Percentiles rank a stretch among this genome's conserved stretches.
These are phyloP conservation scores for Acacia crassicarpa DNA, from an alignment of 306 rosid genomes.

Conservation along the genomic window DNA sequence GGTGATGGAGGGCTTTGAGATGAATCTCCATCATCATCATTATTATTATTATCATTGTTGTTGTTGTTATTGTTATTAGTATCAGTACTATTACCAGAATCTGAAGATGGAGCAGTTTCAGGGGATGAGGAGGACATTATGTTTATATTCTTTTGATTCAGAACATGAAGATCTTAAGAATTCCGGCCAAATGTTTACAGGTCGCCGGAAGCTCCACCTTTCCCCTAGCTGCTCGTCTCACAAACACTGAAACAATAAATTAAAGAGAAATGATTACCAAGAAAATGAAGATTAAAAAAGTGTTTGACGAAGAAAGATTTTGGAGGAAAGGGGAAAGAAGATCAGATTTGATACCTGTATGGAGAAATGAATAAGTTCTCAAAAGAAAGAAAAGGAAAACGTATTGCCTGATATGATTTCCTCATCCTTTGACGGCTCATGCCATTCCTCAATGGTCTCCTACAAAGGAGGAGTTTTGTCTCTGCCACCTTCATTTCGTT, in stretches of 20 bases:
- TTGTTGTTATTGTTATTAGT: neutral
- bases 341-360: conserved; percentile 42
- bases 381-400: conserved; percentile 47
- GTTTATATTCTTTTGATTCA: conserved; percentile 6
- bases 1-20: conserved; percentile 9
- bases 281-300: neutral
- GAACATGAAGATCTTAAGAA: conserved; percentile 42
- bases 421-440: conserved; percentile 27
- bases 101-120: conserved; percentile 23
- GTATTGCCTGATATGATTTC: conserved; percentile 29
- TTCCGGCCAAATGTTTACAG: conserved; percentile 41
- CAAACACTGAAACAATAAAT: conserved; percentile 22
- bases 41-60: neutral
- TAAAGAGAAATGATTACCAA: neutral
- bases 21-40: neutral
- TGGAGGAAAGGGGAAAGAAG: neutral
- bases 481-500: conserved; percentile 51
- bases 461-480: conserved; percentile 53
- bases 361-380: conserved; percentile 44
- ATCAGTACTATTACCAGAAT: neutral
- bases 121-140: conserved; percentile 48
- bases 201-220: conserved; percentile 52
- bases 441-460: conserved; percentile 63
- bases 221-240: conserved; percentile 36
- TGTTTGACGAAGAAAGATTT: no score